Conservation (phyloP, 228 moss, liverwort and hornwort genomes). For the Sphagnum magellanicum region DNA sequence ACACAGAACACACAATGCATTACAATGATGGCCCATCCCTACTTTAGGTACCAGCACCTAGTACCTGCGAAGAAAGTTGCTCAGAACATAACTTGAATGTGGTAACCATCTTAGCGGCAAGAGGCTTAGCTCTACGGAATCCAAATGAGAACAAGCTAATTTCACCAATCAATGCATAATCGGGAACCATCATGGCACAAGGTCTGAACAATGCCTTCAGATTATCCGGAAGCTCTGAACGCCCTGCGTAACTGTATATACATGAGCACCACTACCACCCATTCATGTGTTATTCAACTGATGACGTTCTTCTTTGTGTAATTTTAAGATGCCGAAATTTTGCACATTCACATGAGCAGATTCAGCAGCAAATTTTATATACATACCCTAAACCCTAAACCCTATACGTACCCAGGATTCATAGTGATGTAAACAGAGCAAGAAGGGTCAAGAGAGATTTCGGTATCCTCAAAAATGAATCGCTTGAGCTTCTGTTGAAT, state of each 20-base stretch:
- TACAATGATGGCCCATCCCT: too few species aligned
- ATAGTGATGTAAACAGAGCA: constrained; percentile 85
- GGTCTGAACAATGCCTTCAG: constrained; percentile 84
- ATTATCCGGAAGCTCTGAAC: constrained; percentile 82
- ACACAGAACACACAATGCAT: too few species aligned
- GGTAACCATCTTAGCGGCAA: constrained; percentile 84
- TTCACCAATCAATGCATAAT: constrained; percentile 84
- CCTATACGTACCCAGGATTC: constrained; percentile 68
- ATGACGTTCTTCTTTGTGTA: too few species aligned
- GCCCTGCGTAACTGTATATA: constrained; percentile 62
- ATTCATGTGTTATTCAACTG: too few species aligned
- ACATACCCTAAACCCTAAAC: too few species aligned
- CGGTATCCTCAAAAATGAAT: constrained; percentile 80
- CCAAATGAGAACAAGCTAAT: constrained; percentile 91
- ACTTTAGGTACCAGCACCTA: too few species aligned
- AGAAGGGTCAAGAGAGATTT: constrained; percentile 69
- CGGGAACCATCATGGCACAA: constrained; percentile 95
- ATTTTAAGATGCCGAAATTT: too few species aligned
- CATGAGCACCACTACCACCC: not conserved
- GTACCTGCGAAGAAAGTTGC: constrained; percentile 73
- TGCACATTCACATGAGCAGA: too few species aligned
- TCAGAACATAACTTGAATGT: constrained; percentile 86
- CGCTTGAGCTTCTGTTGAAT: constrained; percentile 75
- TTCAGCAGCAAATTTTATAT: too few species aligned
- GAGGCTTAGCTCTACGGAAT: constrained; percentile 47